A percentile compares a stretch with the other conserved stretches of the same genome.
phyloP scores from a whole-genome alignment of 2,329 filamentous ascomycete genomes.

The Xylaria sp. region DNA sequence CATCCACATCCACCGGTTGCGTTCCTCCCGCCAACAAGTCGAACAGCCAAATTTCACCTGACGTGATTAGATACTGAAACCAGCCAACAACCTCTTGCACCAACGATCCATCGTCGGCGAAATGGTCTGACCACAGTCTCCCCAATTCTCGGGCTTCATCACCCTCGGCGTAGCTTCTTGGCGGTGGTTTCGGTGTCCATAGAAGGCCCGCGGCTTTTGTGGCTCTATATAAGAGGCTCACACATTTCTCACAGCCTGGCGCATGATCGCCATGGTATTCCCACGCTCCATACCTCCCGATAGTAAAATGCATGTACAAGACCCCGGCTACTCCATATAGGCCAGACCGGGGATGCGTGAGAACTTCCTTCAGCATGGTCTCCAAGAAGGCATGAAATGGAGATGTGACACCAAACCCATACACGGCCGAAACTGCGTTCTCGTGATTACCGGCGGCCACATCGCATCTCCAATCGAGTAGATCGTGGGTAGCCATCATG shows the following conservation, averaged over 20 bases:
- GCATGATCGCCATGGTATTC: conserved; percentile 32
- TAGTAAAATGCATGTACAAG: conserved; percentile 31
- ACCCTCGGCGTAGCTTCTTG: conserved; percentile 29
- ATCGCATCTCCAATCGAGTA: conserved; percentile 36
- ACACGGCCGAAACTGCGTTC: conserved; percentile 28
- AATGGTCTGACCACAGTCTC: conserved; percentile 32
- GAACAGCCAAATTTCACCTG: conserved; percentile 35
- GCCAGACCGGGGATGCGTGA: conserved; percentile 22
- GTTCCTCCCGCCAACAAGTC: conserved; percentile 30
- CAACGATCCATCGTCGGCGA: conserved; percentile 26
- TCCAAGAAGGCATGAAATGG: conserved; percentile 35
- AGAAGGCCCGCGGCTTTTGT: conserved; percentile 26
- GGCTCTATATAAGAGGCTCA: conserved; percentile 18
- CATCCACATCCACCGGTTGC: conserved; percentile 24
- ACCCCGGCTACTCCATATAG: conserved; percentile 29
- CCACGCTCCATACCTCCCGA: conserved; percentile 31
- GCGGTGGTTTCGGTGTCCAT: conserved; percentile 31
- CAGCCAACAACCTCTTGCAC: conserved; percentile 29
- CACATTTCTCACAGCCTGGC: conserved; percentile 24
- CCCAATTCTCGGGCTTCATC: conserved; percentile 25
- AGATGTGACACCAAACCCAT: conserved; percentile 27
- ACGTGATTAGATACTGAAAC: conserved; percentile 32
- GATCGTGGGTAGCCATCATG: conserved; percentile 33
- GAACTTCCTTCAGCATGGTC: conserved; percentile 26
- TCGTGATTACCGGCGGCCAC: conserved; percentile 33